Conservation (phyloP, 331 rosid species). For the Erythrophleum ivorense region DNA sequence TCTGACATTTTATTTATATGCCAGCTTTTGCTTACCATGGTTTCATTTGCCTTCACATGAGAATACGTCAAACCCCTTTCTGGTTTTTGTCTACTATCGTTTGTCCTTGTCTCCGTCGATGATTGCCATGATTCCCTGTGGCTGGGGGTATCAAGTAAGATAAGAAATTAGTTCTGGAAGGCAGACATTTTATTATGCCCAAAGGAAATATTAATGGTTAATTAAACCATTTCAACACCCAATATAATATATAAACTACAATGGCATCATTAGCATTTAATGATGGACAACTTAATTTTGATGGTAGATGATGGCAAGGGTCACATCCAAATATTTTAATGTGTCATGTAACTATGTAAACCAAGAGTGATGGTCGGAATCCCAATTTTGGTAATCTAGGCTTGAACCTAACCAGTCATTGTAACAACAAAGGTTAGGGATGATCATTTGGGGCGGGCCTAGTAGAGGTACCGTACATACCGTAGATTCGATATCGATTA, state of each 20-base stretch:
- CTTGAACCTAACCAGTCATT: background rate
- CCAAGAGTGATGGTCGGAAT: background rate
- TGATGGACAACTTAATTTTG: too few species aligned
- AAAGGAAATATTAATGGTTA: background rate
- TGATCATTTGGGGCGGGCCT: background rate
- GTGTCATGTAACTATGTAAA: background rate
- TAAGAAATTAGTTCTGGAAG: background rate
- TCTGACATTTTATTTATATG: background rate
- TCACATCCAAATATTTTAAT: background rate
- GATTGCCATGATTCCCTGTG: slow-evolving; percentile 59
- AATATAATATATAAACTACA: background rate
- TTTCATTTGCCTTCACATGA: slow-evolving; percentile 47
- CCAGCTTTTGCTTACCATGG: slow-evolving; percentile 54
- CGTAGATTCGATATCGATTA: background rate
- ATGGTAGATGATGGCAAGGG: background rate
- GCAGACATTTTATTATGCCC: background rate
- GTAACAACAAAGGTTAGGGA: background rate
- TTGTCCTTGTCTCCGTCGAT: slow-evolving; percentile 51
- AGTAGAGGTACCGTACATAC: background rate
- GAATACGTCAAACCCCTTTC: slow-evolving; percentile 50
- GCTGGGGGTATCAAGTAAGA: slow-evolving; percentile 36
- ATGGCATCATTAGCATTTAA: too few species aligned
- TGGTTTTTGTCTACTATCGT: slow-evolving; percentile 44
- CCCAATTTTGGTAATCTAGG: background rate
- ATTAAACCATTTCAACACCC: background rate